A percentile compares a stretch with the other conserved stretches of the same genome.
Conservation (phyloP, 495 filamentous ascomycete genomes). For the Aspergillus cristatus region DNA sequence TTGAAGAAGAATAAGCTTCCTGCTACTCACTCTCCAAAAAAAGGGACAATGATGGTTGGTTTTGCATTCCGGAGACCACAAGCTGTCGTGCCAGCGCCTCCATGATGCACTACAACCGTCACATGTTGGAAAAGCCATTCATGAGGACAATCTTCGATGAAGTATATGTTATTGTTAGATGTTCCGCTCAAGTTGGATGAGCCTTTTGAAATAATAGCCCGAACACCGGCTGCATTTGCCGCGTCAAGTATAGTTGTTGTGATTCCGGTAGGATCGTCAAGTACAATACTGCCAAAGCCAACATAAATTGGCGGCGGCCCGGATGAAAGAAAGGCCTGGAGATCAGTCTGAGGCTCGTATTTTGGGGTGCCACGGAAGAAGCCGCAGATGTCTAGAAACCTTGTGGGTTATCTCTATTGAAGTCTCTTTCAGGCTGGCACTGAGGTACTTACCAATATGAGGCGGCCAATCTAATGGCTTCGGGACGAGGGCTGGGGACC, state of each 20-base stretch:
- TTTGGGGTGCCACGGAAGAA: conserved; percentile 44
- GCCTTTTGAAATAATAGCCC: conserved; percentile 54
- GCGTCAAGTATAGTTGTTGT: conserved; percentile 46
- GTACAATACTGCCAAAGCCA: conserved; percentile 59
- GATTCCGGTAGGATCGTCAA: conserved; percentile 48
- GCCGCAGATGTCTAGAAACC: conserved; percentile 48
- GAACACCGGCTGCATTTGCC: conserved; percentile 36
- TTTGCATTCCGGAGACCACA: conserved; percentile 46
- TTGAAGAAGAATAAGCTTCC: too few relatives aligned
- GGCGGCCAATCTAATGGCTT: conserved; percentile 53
- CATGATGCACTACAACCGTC: conserved; percentile 53
- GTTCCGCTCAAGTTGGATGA: conserved; percentile 54
- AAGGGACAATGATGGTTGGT: conserved; percentile 54
- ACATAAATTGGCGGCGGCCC: conserved; percentile 57
- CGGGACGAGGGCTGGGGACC: conserved; percentile 54
- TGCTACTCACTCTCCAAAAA: conserved; percentile 50
- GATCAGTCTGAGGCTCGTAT: conserved; percentile 42
- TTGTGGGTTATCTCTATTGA: too few relatives aligned
- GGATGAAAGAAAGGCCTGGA: conserved; percentile 41
- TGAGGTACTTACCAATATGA: conserved; percentile 35
- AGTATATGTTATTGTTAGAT: conserved; percentile 40
- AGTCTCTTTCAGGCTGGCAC: not conserved
- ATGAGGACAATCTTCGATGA: conserved; percentile 53
- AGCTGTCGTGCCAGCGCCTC: conserved; percentile 58
- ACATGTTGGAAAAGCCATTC: conserved; percentile 61